Conservation (phyloP, 306 rosid genomes). For the Casuarina cunninghamiana region DNA sequence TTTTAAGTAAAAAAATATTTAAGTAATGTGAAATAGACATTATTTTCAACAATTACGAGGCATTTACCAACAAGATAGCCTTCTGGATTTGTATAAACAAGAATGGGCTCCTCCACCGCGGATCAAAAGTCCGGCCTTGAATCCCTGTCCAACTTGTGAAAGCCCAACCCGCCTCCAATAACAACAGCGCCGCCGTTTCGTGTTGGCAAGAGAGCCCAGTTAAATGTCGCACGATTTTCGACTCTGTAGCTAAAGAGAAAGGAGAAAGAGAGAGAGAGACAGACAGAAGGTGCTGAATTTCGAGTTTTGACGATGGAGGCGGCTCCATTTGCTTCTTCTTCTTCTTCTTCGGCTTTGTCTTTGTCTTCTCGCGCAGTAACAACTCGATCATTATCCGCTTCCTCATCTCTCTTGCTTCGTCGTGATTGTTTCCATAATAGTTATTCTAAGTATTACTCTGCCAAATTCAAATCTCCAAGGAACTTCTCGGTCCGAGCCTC, state of each 20-base stretch:
- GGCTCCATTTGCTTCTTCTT: constrained; percentile 44
- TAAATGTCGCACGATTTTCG: neutral
- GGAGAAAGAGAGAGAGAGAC: too few species aligned
- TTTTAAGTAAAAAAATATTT: too few species aligned
- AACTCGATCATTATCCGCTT: constrained; percentile 32
- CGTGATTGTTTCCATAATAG: constrained; percentile 28
- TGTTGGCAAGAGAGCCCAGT: too few species aligned
- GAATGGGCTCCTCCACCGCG: neutral
- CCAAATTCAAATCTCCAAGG: constrained; percentile 34
- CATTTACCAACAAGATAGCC: too few species aligned
- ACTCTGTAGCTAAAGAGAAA: neutral
- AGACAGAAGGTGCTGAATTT: neutral
- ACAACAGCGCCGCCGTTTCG: too few species aligned
- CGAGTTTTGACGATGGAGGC: constrained; percentile 61
- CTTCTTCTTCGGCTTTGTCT: constrained; percentile 24
- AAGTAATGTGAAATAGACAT: too few species aligned
- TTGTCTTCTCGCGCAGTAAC: constrained; percentile 12
- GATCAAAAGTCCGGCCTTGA: neutral
- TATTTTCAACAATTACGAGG: too few species aligned
- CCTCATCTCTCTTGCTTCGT: constrained; percentile 49
- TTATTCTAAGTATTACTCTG: neutral
- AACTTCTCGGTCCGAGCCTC: constrained; percentile 70
- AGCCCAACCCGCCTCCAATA: too few species aligned
- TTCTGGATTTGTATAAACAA: neutral
- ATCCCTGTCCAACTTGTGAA: too few species aligned